Percentiles rank a stretch among this genome's conserved stretches.
phyloP scores from a whole-genome alignment of 2,329 filamentous ascomycete genomes.

The Capronia americana region DNA sequence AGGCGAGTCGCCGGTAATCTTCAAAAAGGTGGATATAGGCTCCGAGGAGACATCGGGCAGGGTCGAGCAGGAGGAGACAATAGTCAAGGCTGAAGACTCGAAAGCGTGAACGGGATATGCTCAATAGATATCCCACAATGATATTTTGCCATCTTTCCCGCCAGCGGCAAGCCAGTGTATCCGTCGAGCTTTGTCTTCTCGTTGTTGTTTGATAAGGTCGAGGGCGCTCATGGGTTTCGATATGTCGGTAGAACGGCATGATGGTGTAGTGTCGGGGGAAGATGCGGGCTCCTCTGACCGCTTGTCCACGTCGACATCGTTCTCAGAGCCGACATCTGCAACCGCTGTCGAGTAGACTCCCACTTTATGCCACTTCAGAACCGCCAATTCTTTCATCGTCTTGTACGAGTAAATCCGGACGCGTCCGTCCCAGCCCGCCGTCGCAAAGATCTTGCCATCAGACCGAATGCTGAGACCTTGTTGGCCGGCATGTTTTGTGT shows the following conservation, averaged over 20 bases:
- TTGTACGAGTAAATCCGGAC: constrained; percentile 81
- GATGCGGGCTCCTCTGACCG: neutral
- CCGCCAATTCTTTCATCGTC: constrained; percentile 83
- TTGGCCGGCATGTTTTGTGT: constrained; percentile 90
- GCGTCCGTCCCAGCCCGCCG: constrained; percentile 88
- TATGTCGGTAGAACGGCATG: constrained; percentile 23
- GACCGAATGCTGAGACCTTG: constrained; percentile 78
- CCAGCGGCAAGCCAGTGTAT: constrained; percentile 91
- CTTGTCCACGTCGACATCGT: neutral
- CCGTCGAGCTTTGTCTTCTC: constrained; percentile 67
- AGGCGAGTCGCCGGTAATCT: neutral
- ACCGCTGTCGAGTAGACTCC: constrained; percentile 86
- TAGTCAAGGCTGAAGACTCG: neutral
- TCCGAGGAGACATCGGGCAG: neutral
- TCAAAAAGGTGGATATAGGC: neutral
- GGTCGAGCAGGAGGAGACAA: neutral
- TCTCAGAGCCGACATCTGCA: constrained; percentile 50
- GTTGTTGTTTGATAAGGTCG: constrained; percentile 66
- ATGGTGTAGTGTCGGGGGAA: constrained; percentile 6
- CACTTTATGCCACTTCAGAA: constrained; percentile 91
- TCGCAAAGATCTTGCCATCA: constrained; percentile 84
- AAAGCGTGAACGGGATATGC: constrained; percentile 2
- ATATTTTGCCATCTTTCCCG: constrained; percentile 93
- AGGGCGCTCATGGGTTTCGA: constrained; percentile 34
- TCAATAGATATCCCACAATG: constrained; percentile 92